Conservation (phyloP, 1,284 basidiomycete species). For the Rhodotorula sp. region DNA sequence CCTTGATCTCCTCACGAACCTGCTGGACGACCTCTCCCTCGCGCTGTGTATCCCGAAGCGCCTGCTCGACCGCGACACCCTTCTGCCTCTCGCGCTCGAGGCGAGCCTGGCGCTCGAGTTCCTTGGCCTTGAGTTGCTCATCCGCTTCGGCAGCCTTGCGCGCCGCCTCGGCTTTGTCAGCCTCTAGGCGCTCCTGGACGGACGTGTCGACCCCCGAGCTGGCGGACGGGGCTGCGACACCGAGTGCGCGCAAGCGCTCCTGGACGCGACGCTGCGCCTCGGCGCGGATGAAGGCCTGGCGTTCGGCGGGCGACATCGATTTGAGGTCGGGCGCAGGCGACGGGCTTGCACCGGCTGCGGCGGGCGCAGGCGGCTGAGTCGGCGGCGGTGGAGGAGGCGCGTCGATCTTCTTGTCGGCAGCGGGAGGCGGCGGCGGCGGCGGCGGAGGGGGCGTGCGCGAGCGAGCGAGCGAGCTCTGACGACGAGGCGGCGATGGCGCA, state of each 20-base stretch:
- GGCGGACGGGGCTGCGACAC: constrained; percentile 60
- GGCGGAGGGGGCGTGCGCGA: constrained; percentile 48
- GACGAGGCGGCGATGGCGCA: constrained; percentile 50
- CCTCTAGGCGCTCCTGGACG: constrained; percentile 44
- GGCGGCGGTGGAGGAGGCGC: constrained; percentile 54
- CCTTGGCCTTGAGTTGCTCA: constrained; percentile 71
- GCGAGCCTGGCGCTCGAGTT: constrained; percentile 44
- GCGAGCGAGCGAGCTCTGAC: constrained; percentile 49
- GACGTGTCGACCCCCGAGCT: constrained; percentile 36
- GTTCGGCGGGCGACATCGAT: constrained; percentile 82
- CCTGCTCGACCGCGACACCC: constrained; percentile 40
- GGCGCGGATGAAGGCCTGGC: constrained; percentile 72
- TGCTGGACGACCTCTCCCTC: constrained; percentile 31
- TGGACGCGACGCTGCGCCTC: constrained; percentile 82
- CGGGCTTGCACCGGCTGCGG: constrained; percentile 49
- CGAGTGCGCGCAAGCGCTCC: constrained; percentile 82
- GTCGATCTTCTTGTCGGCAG: constrained; percentile 37
- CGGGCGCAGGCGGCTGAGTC: constrained; percentile 53
- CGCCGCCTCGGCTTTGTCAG: constrained; percentile 48
- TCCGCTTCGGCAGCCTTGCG: constrained; percentile 57
- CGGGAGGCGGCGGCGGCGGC: constrained; percentile 45
- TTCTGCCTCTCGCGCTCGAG: constrained; percentile 66
- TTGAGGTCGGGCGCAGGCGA: constrained; percentile 61
- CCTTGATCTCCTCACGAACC: constrained; percentile 38
- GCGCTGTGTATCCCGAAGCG: constrained; percentile 51